These are phyloP conservation scores for Aspergillus texensis DNA, from an alignment of 2,329 filamentous ascomycete genomes.

Conservation along the genomic window DNA sequence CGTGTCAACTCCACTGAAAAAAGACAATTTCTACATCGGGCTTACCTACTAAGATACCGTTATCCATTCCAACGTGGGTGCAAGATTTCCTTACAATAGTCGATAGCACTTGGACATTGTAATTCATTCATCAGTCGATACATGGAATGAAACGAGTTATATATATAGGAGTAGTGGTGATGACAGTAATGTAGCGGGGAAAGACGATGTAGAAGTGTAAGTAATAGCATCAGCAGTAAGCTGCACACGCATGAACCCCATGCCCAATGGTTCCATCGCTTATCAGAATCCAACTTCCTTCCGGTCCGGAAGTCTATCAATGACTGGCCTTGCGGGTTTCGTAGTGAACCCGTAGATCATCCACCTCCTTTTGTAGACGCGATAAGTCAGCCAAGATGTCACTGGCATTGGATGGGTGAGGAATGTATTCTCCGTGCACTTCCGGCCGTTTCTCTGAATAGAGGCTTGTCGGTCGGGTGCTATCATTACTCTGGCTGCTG, in stretches of 20 bases:
- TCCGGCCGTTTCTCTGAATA: constrained; percentile 24
- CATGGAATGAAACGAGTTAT: constrained; percentile 10
- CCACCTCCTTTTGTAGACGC: constrained; percentile 74
- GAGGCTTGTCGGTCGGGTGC: constrained; percentile 20
- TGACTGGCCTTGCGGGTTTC: constrained; percentile 36
- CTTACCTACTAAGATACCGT: background rate
- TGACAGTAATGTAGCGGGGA: no score
- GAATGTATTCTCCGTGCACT: constrained; percentile 27
- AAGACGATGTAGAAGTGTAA: background rate
- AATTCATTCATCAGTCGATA: constrained; percentile 12
- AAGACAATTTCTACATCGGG: background rate
- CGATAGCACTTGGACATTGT: background rate
- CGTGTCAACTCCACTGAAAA: background rate
- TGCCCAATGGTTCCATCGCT: background rate
- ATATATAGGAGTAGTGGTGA: constrained; percentile 1
- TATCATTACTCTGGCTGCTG: constrained; percentile 41
- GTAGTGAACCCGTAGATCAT: constrained; percentile 54
- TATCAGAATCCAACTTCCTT: background rate
- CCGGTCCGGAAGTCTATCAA: constrained; percentile 9
- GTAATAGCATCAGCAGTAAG: background rate
- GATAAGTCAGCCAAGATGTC: constrained; percentile 74
- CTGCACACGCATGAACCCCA: background rate
- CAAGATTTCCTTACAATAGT: background rate
- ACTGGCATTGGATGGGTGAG: constrained; percentile 46
- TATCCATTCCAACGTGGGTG: no score